Base-by-base conservation (phyloP, 495 filamentous ascomycete species). In the Aspergillus sclerotiicarbonarius region DNA sequence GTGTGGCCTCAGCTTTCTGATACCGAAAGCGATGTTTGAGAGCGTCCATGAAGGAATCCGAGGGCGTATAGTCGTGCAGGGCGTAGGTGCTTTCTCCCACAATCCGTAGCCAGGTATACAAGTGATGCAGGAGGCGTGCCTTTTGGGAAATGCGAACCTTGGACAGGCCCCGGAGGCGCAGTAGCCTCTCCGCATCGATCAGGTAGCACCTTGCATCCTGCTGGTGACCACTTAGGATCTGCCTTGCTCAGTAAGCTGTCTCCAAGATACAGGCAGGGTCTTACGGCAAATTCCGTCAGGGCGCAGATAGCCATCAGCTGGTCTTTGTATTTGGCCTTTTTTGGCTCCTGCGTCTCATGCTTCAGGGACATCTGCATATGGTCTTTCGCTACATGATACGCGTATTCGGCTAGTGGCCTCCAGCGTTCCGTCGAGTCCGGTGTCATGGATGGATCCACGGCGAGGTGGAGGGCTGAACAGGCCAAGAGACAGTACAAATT, bases 281-380 rank as follows among this genome's bases (percentile, higher is more conserved):
- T 58, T 57, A 75, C 72, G 2, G 72, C 67, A 55, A 65, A 73
- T 37, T 70, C 63, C 7, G 66, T 69, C 45, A 75, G 48, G 19
- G 64, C 67, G 21, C 64, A 71, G 4, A 67, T 62, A 8, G 72
- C 71, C 72, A 75, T 75, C 30, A 75, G 46, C 39, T 75, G 72
- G n/a, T 75, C 72, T 52, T 75, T 75, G 29, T 73, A 75, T 51
- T 75, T 75, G 18, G 70, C 69, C 43, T 68, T 69, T 39, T 71
- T 75, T 9, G 68, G 62, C 4, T 65, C 63, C 8, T 62, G 51
- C 0, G 62, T 69, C 46, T 75, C 72, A 7, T 64, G 31, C 21
- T 67, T 65, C 18, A 75, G 35, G 1, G 70, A 75, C 2, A 57
- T 56, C 47, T 73, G 65, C 53, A 75, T 68, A 45, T 72, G 66